A percentile compares a stretch with the other conserved stretches of the same genome.
phyloP scores from a whole-genome alignment of 306 rosid genomes.

The Pterocarpus santalinus region DNA sequence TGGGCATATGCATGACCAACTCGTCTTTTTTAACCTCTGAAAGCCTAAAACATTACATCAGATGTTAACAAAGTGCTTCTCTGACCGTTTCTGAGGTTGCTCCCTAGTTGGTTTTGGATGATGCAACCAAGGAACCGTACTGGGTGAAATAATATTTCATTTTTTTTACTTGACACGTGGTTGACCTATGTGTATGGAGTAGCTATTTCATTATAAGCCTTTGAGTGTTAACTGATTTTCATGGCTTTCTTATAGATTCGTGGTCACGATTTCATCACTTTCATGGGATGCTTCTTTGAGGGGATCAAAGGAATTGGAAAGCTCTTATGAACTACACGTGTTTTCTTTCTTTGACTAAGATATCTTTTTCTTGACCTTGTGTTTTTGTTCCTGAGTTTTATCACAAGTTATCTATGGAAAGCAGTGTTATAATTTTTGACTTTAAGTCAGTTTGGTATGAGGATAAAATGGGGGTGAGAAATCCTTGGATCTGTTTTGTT shows the following conservation, averaged over 20 bases:
- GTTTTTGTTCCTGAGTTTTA: not conserved
- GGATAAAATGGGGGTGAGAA: not conserved
- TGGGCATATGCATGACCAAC: too few species aligned
- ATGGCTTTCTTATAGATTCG: not conserved
- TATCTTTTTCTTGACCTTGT: not conserved
- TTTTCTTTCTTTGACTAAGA: not conserved
- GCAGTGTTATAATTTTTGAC: not conserved
- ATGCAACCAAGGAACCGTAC: not conserved
- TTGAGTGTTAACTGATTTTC: not conserved
- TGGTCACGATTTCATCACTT: not conserved
- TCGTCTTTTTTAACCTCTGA: not conserved
- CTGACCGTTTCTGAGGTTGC: not conserved
- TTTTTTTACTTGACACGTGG: not conserved
- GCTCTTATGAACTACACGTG: not conserved
- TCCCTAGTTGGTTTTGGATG: not conserved
- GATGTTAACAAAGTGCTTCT: not conserved
- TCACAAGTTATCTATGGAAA: not conserved
- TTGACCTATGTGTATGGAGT: slow-evolving; percentile 5
- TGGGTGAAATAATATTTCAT: not conserved
- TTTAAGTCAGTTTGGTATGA: not conserved
- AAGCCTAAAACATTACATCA: not conserved
- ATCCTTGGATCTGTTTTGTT: not conserved
- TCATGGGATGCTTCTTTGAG: too few species aligned
- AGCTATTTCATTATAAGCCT: not conserved
- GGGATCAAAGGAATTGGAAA: too few species aligned